Evolutionary conservation across 2,329 filamentous ascomycete species (phyloP).

Genomic region (Clonostachys rhizophaga): DNA sequence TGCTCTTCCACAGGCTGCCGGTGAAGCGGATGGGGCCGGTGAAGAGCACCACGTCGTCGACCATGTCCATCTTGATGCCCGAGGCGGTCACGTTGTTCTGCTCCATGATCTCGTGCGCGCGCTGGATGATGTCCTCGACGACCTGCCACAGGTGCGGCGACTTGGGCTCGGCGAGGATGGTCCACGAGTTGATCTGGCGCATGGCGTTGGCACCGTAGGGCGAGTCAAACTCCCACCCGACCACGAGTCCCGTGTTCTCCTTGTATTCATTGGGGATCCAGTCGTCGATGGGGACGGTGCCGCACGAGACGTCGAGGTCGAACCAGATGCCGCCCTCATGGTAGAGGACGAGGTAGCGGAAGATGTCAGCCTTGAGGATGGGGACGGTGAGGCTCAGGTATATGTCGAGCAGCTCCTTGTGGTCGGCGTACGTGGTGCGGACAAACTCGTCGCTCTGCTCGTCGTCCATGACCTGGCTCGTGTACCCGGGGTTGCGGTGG

Average conservation of each 20-base stretch:
- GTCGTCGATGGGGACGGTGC: constrained; percentile 9
- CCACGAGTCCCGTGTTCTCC: constrained; percentile 8
- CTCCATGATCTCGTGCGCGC: neutral
- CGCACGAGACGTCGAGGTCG: constrained; percentile 25
- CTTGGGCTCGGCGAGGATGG: constrained; percentile 10
- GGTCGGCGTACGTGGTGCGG: constrained; percentile 22
- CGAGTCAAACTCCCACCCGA: constrained; percentile 19
- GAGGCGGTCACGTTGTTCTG: constrained; percentile 4
- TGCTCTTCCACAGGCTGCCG: constrained; percentile 3
- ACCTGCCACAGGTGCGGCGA: constrained; percentile 9
- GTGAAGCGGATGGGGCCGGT: constrained; percentile 9
- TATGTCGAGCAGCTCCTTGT: constrained; percentile 9
- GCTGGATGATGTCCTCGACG: constrained; percentile 9
- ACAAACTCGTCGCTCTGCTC: constrained; percentile 32
- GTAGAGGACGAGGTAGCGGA: constrained; percentile 63
- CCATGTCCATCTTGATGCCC: constrained; percentile 4
- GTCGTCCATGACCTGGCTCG: constrained; percentile 17
- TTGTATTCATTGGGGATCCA: constrained; percentile 12
- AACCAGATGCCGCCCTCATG: constrained; percentile 68
- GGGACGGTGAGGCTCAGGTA: constrained; percentile 13
- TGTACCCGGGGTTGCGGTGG: constrained; percentile 14
- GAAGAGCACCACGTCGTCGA: constrained; percentile 8
- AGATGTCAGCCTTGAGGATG: constrained; percentile 55
- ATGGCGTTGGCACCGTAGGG: constrained; percentile 9
- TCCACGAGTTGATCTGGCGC: constrained; percentile 12